Evolutionary conservation across 176 grass and related monocot species (phyloP).

Genomic region (Rhynchospora pubera): DNA sequence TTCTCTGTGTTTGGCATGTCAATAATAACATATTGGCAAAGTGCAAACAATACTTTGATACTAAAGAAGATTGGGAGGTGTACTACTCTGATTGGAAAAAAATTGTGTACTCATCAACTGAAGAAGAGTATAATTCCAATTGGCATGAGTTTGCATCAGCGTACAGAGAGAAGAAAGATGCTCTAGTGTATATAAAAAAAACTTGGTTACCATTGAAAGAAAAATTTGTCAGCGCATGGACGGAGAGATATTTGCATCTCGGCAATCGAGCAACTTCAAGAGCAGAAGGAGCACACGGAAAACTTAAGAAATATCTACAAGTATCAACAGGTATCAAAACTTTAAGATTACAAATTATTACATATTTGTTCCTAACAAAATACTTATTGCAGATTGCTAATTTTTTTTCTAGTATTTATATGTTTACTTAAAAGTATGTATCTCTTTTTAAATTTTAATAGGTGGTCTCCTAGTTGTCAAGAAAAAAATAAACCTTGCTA

Average conservation of each 20-base stretch:
- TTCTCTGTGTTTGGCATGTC: too few relatives aligned
- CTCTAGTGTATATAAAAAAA: background rate
- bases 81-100: too few relatives aligned
- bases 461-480: background rate
- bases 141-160: background rate
- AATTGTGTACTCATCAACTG: too few relatives aligned
- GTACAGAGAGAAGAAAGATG: background rate
- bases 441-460: background rate
- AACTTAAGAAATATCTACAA: background rate
- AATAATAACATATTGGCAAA: too few relatives aligned
- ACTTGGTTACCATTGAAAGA: background rate
- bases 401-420: too few relatives aligned
- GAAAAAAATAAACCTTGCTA: background rate
- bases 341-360: too few relatives aligned
- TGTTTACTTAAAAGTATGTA: background rate
- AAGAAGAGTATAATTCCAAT: too few relatives aligned
- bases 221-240: background rate
- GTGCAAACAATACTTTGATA: too few relatives aligned
- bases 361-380: too few relatives aligned
- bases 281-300: background rate
- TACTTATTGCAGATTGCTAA: too few relatives aligned
- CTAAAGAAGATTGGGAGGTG: too few relatives aligned
- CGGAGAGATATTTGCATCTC: background rate
- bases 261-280: background rate
- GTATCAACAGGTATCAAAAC: background rate